These are phyloP conservation scores for Diaporthe longicolla DNA, from an alignment of 2,329 filamentous ascomycete species.

Conservation along the genomic window DNA sequence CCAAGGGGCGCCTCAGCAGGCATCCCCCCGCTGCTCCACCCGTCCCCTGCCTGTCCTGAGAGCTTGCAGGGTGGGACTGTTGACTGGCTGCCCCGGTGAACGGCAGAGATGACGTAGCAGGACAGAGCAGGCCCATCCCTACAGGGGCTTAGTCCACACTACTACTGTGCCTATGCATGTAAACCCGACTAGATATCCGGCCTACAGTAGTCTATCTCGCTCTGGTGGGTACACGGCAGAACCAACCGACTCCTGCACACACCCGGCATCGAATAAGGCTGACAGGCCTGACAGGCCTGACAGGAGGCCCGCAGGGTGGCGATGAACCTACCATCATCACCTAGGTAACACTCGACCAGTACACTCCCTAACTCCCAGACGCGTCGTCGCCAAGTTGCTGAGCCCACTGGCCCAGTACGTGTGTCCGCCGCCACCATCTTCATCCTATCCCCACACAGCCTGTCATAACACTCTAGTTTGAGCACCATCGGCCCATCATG, in stretches of 20 bases:
- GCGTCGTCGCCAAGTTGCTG: background rate
- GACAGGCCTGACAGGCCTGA: slow-evolving; percentile 21
- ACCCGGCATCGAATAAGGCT: slow-evolving; percentile 2
- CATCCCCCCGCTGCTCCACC: slow-evolving; percentile 31
- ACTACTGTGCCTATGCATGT: too few relatives aligned
- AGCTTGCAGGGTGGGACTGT: slow-evolving; percentile 33
- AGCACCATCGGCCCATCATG: too few relatives aligned
- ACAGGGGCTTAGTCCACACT: background rate
- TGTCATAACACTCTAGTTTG: too few relatives aligned
- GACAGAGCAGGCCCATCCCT: slow-evolving; percentile 24
- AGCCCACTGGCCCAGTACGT: too few relatives aligned
- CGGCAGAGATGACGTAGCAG: slow-evolving; percentile 33
- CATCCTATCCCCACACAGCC: too few relatives aligned
- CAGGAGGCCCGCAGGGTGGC: background rate
- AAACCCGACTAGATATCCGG: too few relatives aligned
- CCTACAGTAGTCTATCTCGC: background rate
- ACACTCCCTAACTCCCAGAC: background rate
- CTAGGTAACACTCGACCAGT: background rate
- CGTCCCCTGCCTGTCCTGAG: background rate
- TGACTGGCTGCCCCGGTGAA: slow-evolving; percentile 42
- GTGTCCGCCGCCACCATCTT: too few relatives aligned
- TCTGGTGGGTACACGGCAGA: background rate
- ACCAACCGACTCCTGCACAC: slow-evolving; percentile 1
- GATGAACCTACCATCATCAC: background rate
- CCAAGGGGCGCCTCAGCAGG: slow-evolving; percentile 1